Evolutionary conservation across 2,329 filamentous ascomycete species (phyloP), one percentile per base, ranked within the genome.

Genomic region (Colletotrichum cereale): DNA sequence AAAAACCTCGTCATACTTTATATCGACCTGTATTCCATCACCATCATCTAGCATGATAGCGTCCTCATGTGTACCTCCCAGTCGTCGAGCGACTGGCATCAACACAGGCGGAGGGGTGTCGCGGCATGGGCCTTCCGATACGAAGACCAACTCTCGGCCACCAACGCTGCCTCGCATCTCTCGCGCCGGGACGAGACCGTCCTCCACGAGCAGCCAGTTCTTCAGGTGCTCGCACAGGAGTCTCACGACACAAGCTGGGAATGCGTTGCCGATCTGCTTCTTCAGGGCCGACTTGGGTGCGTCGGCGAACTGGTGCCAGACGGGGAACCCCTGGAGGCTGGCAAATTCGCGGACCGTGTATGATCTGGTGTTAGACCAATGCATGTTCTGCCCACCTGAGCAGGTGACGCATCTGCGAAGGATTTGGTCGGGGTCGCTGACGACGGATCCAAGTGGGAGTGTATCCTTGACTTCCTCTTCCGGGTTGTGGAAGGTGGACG

Each of bases 181-280:
- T 40, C 53, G 14, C 16, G 52, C 18, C 2, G 69, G 29, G 5
- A 38, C 31, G 21, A 72, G n/a, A 5, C 80, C 77, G 65, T 89
- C 87, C 26, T 82, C 76, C 1, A 77, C 73, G 18, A 87, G 77
- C 1, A 90, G 76, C 80, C 84, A 87, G 10, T 78, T 73, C 24
- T 84, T 79, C 11, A 90, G 75, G 60, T 88, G 85, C n/a, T 78
- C 76, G 72, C 86, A 89, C 0, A 90, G 75, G 0, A 85, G 79
- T 34, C 81, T 80, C 3, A 89, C 89, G 0, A 87, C 86, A 36
- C 82, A 82, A 0, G 93, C 89, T 0, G 94, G 92, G 21, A 96
- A 94, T 0, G 93, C 93, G 76, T 96, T 96, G 0, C 93, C 93
- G 73, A 96, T 93, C 78, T 95, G 92, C 73, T 84, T 87, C 74